Base-by-base conservation (phyloP, 495 filamentous ascomycete species). In the Xeromyces bisporus region DNA sequence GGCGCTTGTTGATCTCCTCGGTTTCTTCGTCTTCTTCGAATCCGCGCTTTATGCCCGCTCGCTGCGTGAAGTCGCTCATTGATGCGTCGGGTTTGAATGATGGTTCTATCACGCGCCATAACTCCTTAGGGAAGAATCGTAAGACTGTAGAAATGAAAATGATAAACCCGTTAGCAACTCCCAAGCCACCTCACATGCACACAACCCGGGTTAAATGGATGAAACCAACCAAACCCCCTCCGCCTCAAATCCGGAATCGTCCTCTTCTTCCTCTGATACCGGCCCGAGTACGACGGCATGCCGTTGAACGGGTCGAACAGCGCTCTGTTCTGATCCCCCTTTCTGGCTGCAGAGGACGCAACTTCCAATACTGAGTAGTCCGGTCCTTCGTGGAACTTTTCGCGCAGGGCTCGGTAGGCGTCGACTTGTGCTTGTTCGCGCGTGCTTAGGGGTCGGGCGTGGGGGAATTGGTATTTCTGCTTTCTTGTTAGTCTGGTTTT, bases 231-330 rank as follows among this genome's bases (percentile, higher is more conserved):
- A 45, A 67, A 71, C 9, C 63, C 49, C 30, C 62, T 48, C 20
- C 59, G 62, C 35, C 55, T 46, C 15, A 73, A 44, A 26, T 53
- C 58, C 12, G 69, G 69, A 1, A 70, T 34, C 14, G 48, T 60
- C 34, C 62, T 45, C 24, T 53, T 58, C 39, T 66, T 66, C 51
- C 66, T 71, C 36, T 58, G 52, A 47, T 73, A 73, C 27, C 60
- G 60, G 11, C 63, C 48, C 25, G 60, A 62, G 39, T 70, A 77
- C 6, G 67, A 66, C 12, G 59, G 64, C 62, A 72, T 73, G 32
- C 69, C 66, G 25, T 65, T 55, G 40, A 77, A 77, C 3, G 71
- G 60, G 43, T 77, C 64, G 28, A 71, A 51, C 43, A 58, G 42
- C 32, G 50, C 39, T 30, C 60, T 44, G 26, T 53, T 44, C 12